Evolutionary conservation across 768 basidiomycete genomes (phyloP).

Genomic region (Amanita subjunquillea): DNA sequence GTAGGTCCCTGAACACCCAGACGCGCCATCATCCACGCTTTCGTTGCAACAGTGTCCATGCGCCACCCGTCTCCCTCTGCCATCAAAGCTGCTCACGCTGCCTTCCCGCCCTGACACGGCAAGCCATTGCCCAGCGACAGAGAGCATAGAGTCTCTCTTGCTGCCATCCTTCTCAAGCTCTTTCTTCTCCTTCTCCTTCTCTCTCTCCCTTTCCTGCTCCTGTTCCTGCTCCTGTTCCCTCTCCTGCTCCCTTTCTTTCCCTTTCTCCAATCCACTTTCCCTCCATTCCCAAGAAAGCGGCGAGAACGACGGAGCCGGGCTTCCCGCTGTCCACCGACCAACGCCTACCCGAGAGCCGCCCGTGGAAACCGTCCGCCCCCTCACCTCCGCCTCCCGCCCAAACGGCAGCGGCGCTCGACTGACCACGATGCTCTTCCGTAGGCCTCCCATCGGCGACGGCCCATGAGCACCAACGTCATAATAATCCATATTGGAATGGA

Average conservation of each 20-base stretch:
- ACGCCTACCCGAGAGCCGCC: neutral
- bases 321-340: neutral
- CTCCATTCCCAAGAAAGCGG: neutral
- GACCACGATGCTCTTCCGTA: neutral
- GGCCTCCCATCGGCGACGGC: neutral
- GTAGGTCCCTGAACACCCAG: neutral
- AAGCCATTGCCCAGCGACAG: neutral
- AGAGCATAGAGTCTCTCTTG: neutral
- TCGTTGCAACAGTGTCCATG: neutral
- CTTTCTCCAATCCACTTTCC: neutral
- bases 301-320: neutral
- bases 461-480: neutral
- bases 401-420: neutral
- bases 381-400: constrained; percentile 2
- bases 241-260: neutral
- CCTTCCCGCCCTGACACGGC: neutral
- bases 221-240: neutral
- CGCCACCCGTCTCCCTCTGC: neutral
- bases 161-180: neutral
- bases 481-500: neutral
- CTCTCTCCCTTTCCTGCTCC: neutral
- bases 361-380: constrained; percentile 1
- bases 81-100: neutral
- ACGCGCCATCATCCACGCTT: neutral
- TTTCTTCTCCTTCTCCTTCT: neutral